phyloP scores from a whole-genome alignment of 805 yeast species.

The Ogataea paradorogensis region DNA sequence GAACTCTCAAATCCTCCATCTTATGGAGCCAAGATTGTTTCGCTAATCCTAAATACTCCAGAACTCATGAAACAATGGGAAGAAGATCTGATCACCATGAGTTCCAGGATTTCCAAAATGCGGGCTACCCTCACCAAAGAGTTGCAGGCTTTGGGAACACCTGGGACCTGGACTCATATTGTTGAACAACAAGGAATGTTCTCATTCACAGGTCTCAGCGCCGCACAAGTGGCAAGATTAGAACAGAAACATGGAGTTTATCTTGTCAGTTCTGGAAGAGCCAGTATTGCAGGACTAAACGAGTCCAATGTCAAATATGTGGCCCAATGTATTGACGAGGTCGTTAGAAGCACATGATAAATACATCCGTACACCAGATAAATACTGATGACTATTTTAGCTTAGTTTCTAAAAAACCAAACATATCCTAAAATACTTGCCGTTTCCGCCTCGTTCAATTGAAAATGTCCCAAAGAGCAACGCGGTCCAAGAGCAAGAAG shows the following conservation, averaged over 20 bases:
- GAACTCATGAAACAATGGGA: slow-evolving; percentile 77
- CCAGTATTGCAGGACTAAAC: slow-evolving; percentile 91
- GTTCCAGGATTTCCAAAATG: slow-evolving; percentile 77
- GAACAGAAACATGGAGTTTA: slow-evolving; percentile 80
- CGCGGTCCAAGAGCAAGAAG: slow-evolving; percentile 3
- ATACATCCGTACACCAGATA: slow-evolving; percentile 2
- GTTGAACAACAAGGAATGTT: slow-evolving; percentile 94
- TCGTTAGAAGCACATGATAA: slow-evolving; percentile 39
- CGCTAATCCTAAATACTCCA: slow-evolving; percentile 66
- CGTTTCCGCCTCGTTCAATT: background rate
- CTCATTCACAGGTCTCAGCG: slow-evolving; percentile 83
- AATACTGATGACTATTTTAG: background rate
- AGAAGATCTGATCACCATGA: slow-evolving; percentile 80
- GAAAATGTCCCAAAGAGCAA: slow-evolving; percentile 16
- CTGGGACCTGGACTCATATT: slow-evolving; percentile 92
- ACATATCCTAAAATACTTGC: background rate
- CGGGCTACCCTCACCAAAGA: slow-evolving; percentile 62
- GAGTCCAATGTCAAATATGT: slow-evolving; percentile 72
- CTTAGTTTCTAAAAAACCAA: too few species aligned
- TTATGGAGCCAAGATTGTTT: slow-evolving; percentile 90
- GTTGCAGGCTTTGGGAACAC: slow-evolving; percentile 65
- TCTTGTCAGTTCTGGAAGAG: slow-evolving; percentile 79
- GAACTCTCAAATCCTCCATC: slow-evolving; percentile 94
- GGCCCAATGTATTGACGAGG: slow-evolving; percentile 79
- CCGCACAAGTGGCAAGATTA: slow-evolving; percentile 72